Conservation (phyloP, 2,329 filamentous ascomycete species). For the Didymella lethalis region DNA sequence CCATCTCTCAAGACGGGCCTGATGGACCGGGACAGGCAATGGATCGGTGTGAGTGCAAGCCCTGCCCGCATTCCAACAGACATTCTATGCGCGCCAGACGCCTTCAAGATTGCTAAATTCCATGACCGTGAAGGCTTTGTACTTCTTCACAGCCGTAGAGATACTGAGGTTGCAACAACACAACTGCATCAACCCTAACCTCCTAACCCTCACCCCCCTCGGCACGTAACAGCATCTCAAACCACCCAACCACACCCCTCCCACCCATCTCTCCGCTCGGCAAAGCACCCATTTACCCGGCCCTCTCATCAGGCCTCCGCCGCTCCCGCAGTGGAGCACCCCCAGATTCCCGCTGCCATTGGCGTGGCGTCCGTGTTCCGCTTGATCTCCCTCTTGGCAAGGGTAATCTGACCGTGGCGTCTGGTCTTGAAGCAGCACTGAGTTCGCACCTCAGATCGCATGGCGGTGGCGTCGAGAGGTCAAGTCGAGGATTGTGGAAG, state of each 20-base stretch:
- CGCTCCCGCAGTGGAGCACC: not conserved
- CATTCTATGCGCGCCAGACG: not conserved
- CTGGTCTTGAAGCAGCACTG: not conserved
- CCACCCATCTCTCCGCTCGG: not conserved
- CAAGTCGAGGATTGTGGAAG: not conserved
- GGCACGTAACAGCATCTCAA: not conserved
- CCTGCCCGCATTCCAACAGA: not conserved
- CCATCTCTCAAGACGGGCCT: not conserved
- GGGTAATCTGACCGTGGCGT: constrained; percentile 2
- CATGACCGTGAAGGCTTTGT: too few species aligned
- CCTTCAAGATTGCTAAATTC: not conserved
- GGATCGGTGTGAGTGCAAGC: not conserved
- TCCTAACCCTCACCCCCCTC: not conserved
- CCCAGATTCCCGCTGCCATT: constrained; percentile 2
- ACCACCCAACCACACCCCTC: too few species aligned
- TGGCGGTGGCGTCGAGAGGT: not conserved
- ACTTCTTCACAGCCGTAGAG: not conserved
- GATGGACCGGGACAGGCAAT: not conserved
- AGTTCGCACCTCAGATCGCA: not conserved
- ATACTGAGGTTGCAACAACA: not conserved
- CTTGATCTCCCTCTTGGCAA: constrained; percentile 1
- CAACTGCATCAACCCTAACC: not conserved
- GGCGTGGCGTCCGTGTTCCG: constrained; percentile 13
- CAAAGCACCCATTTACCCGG: constrained; percentile 12
- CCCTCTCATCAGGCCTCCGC: constrained; percentile 1